Evolutionary conservation across 345 rosid species (phyloP).

Genomic region (Odontarrhena argentea): DNA sequence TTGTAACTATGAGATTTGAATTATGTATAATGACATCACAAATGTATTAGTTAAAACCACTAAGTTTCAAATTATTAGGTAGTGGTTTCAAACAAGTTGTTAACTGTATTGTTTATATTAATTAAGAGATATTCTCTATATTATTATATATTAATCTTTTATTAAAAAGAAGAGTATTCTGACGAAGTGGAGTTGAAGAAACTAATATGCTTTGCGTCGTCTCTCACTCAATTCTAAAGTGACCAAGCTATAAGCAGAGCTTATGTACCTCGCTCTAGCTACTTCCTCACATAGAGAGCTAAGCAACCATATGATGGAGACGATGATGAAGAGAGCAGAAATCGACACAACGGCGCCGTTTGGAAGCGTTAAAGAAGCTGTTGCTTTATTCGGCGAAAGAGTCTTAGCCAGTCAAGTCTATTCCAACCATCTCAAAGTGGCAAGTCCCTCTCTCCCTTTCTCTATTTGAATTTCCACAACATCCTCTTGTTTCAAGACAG

Average conservation of each 20-base stretch:
- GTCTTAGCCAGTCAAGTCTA: conserved; percentile 65
- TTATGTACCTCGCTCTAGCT: conserved; percentile 26
- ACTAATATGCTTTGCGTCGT: conserved; percentile 42
- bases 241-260: conserved; percentile 31
- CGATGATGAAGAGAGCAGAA: conserved; percentile 56
- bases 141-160: not conserved
- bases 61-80: not conserved
- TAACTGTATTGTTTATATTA: not conserved
- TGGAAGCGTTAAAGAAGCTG: conserved; percentile 79
- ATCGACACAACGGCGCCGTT: conserved; percentile 77
- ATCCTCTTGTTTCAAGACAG: no score
- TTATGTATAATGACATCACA: not conserved
- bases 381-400: conserved; percentile 76
- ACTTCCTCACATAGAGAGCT: conserved; percentile 6
- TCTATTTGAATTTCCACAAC: no score
- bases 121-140: not conserved
- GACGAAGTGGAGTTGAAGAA: conserved; percentile 78
- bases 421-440: conserved; percentile 64
- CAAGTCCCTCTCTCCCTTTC: not conserved
- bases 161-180: conserved; percentile 23
- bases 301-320: conserved; percentile 32
- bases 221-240: conserved; percentile 28
- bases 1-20: not conserved
- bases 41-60: not conserved
- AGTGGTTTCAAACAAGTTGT: not conserved